Percentiles rank a stretch among this genome's conserved stretches.
Conservation (phyloP, 73 alveolate species). For the Paramecium octaurelia region DNA sequence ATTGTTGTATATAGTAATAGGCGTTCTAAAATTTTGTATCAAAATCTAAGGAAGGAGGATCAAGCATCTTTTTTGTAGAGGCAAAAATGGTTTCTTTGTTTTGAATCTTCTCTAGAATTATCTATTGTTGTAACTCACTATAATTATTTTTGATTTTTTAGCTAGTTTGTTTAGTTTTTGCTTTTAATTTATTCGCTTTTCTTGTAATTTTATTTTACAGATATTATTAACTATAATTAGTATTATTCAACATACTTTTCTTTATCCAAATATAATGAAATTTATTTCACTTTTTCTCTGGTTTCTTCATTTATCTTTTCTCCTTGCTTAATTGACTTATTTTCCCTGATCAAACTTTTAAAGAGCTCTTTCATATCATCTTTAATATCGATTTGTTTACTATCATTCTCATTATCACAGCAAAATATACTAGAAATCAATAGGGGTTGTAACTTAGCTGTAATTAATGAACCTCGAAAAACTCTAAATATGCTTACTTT, state of each 20-base stretch:
- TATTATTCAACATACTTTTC: neutral
- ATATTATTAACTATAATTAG: neutral
- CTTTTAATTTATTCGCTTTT: neutral
- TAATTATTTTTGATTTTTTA: neutral
- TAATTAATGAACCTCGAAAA: neutral
- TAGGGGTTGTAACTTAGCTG: neutral
- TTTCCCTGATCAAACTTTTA: neutral
- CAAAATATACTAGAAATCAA: neutral
- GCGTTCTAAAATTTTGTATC: neutral
- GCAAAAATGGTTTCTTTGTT: neutral
- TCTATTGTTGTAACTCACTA: neutral
- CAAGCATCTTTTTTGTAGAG: neutral
- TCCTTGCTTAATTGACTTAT: neutral
- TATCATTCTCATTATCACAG: neutral
- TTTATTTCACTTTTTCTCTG: neutral
- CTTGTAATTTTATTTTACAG: neutral
- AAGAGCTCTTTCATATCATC: neutral
- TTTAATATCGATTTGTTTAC: neutral
- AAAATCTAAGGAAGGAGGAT: neutral
- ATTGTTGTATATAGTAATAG: neutral
- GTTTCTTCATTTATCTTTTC: neutral
- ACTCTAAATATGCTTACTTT: neutral
- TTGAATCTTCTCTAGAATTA: neutral
- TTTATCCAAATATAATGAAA: neutral
- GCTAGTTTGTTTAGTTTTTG: neutral